A percentile compares a stretch with the other conserved stretches of the same genome.
Evolutionary conservation across 805 yeast species (phyloP).

Genomic region (Yarrowia hollandica): DNA sequence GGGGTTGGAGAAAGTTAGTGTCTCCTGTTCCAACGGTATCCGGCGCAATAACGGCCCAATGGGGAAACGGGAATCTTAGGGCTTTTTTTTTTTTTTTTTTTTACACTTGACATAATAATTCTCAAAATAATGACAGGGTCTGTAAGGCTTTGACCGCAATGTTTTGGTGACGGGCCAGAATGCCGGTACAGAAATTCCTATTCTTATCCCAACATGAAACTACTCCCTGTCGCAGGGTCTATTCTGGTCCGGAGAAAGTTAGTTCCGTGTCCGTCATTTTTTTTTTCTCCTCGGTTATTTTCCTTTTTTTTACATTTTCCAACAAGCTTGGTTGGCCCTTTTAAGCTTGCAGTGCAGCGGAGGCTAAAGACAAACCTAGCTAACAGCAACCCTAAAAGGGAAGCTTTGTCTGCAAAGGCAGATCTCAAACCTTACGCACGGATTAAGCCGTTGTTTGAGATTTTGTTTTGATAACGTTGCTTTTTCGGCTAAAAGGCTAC

Average conservation of each 20-base stretch:
- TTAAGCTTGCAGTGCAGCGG: neutral
- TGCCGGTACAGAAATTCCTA: too few species aligned
- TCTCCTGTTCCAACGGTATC: neutral
- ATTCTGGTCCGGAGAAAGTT: neutral
- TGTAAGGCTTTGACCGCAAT: too few species aligned
- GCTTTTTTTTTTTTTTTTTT: neutral
- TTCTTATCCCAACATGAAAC: constrained; percentile 18
- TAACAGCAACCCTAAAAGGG: neutral
- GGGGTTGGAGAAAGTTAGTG: constrained; percentile 14
- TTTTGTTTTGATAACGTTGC: constrained; percentile 15
- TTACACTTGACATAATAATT: too few species aligned
- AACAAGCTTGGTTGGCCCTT: neutral
- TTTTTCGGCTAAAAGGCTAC: constrained; percentile 13
- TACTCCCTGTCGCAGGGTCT: constrained; percentile 10
- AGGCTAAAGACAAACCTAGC: neutral
- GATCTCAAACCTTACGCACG: constrained; percentile 6
- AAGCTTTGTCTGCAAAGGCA: neutral
- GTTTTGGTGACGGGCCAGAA: too few species aligned
- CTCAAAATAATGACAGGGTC: too few species aligned
- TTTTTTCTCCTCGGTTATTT: neutral
- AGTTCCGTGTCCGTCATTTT: neutral
- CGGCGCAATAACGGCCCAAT: neutral
- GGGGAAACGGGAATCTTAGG: neutral
- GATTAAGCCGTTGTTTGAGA: constrained; percentile 18
- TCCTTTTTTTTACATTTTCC: neutral